These are phyloP conservation scores for Maudiozyma serrabonitensis DNA, from an alignment of 805 yeast species.

Conservation along the genomic window DNA sequence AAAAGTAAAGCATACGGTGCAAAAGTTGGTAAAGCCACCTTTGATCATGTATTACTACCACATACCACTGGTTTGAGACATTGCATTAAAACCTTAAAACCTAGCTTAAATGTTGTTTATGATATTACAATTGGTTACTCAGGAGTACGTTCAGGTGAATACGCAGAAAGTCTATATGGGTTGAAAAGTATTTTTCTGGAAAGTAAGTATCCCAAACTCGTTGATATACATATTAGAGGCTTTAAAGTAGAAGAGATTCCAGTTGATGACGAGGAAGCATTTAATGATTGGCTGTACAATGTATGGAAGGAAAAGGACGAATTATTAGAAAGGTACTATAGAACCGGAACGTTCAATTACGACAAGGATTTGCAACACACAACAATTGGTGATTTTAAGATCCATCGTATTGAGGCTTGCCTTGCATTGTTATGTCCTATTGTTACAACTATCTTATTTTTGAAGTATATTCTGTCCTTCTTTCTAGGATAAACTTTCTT, in stretches of 20 bases:
- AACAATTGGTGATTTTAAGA: constrained; percentile 17
- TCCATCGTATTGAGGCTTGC: constrained; percentile 12
- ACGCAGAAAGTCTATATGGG: constrained; percentile 71
- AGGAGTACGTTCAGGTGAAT: constrained; percentile 52
- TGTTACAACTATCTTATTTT: constrained; percentile 2
- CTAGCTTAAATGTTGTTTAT: constrained; percentile 50
- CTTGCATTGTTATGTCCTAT: constrained; percentile 14
- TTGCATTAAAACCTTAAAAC: constrained; percentile 45
- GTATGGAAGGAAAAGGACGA: constrained; percentile 75
- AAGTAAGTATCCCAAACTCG: constrained; percentile 62
- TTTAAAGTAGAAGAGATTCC: constrained; percentile 57
- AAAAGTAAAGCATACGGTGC: constrained; percentile 50
- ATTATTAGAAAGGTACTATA: constrained; percentile 52
- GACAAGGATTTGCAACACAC: constrained; percentile 12
- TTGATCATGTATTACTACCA: constrained; percentile 69
- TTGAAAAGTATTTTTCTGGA: constrained; percentile 51
- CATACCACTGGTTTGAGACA: constrained; percentile 70
- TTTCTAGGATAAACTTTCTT: background rate
- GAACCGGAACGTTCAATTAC: constrained; percentile 40
- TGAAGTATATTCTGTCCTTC: constrained; percentile 1
- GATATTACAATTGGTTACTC: constrained; percentile 80
- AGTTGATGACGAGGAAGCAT: constrained; percentile 39
- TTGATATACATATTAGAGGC: constrained; percentile 57
- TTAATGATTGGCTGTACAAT: constrained; percentile 65
- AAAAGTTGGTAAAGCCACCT: constrained; percentile 38